A percentile compares a stretch with the other conserved stretches of the same genome.
These are phyloP conservation scores for Fusarium sp. DNA, from an alignment of 2,329 filamentous ascomycete genomes.

Conservation along the genomic window DNA sequence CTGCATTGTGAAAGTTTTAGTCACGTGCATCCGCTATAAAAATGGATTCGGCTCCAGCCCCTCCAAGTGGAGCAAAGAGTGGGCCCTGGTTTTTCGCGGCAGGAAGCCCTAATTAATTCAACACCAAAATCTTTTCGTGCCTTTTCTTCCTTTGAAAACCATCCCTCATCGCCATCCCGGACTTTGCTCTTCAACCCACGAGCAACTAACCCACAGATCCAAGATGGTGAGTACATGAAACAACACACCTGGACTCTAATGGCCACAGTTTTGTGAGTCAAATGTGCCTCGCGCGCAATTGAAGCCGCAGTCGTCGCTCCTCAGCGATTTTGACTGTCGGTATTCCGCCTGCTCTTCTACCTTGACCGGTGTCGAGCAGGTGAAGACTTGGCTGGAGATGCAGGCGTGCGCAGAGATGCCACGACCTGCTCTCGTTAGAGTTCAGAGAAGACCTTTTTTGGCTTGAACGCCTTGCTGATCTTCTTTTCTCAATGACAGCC, in stretches of 20 bases:
- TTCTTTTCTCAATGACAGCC: slow-evolving; percentile 99
- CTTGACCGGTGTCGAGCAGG: slow-evolving; percentile 48
- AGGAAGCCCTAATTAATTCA: slow-evolving; percentile 55
- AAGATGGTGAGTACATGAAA: slow-evolving; percentile 57
- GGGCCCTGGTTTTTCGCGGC: slow-evolving; percentile 23
- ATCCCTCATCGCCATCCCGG: slow-evolving; percentile 47
- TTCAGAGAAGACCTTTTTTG: slow-evolving; percentile 83
- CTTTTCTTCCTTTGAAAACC: slow-evolving; percentile 45
- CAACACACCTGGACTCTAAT: slow-evolving; percentile 51
- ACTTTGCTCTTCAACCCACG: slow-evolving; percentile 51
- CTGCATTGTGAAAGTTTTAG: slow-evolving; percentile 11
- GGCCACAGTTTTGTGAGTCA: slow-evolving; percentile 54
- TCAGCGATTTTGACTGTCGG: slow-evolving; percentile 41
- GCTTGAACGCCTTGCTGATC: slow-evolving; percentile 91
- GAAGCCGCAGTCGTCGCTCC: slow-evolving; percentile 48
- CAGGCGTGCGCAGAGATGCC: slow-evolving; percentile 65
- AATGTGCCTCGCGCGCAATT: slow-evolving; percentile 50
- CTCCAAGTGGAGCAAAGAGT: slow-evolving; percentile 25
- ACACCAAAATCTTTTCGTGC: slow-evolving; percentile 43
- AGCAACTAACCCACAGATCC: slow-evolving; percentile 52
- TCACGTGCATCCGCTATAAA: slow-evolving; percentile 32
- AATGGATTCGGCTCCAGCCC: slow-evolving; percentile 8
- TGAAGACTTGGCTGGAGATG: slow-evolving; percentile 77
- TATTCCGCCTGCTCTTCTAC: slow-evolving; percentile 49
- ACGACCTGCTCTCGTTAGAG: slow-evolving; percentile 83